phyloP scores from a whole-genome alignment of 768 basidiomycete genomes.

The Lactarius tabidus region DNA sequence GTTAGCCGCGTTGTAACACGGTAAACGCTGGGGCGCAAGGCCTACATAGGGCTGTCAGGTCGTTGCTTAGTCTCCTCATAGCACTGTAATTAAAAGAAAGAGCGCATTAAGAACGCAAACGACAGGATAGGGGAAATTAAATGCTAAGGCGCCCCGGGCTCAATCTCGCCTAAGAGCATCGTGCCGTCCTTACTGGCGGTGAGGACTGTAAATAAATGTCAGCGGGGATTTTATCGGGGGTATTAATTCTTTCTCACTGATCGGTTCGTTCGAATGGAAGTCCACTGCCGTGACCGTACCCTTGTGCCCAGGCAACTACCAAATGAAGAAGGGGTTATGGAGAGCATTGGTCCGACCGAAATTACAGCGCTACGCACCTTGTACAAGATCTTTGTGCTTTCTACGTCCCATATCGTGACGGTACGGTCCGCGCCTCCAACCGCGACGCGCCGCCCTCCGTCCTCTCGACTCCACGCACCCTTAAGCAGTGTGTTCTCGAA shows the following conservation, averaged over 20 bases:
- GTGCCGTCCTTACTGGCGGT: slow-evolving; percentile 92
- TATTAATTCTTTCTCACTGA: slow-evolving; percentile 55
- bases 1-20: slow-evolving; percentile 10
- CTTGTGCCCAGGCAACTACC: slow-evolving; percentile 89
- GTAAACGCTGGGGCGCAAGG: slow-evolving; percentile 18
- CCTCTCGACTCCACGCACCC: slow-evolving; percentile 85
- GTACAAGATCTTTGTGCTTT: slow-evolving; percentile 69
- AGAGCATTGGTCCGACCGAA: not conserved
- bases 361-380: slow-evolving; percentile 50
- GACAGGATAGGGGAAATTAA: slow-evolving; percentile 6
- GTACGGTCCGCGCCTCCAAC: slow-evolving; percentile 89
- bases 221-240: not conserved
- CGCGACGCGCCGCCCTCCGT: slow-evolving; percentile 75
- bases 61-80: slow-evolving; percentile 24
- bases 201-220: slow-evolving; percentile 52
- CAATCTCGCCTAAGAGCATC: slow-evolving; percentile 89
- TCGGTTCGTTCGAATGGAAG: slow-evolving; percentile 94
- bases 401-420: slow-evolving; percentile 85
- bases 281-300: slow-evolving; percentile 95
- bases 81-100: slow-evolving; percentile 16
- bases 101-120: not conserved
- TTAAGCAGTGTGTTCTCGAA: slow-evolving; percentile 86
- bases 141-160: slow-evolving; percentile 42
- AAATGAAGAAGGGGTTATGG: not conserved
- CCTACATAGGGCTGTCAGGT: slow-evolving; percentile 18